A percentile compares a stretch with the other conserved stretches of the same genome.
phyloP scores from a whole-genome alignment of 257 asterid genomes.

The Fraxinus cuspidata region DNA sequence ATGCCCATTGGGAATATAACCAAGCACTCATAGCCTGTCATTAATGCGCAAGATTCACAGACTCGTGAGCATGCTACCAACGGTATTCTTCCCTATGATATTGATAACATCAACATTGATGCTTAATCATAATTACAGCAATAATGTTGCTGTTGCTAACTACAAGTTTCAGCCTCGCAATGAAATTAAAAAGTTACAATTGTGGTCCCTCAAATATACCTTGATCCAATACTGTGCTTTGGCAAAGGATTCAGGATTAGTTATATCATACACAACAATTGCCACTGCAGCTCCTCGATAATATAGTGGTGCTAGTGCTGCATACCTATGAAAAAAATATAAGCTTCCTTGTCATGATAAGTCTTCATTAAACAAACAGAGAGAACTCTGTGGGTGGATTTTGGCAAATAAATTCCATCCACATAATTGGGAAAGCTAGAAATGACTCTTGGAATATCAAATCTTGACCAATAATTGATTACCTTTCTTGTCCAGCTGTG shows the following conservation, averaged over 20 bases:
- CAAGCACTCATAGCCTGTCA: not conserved
- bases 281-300: constrained; percentile 96
- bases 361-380: constrained; percentile 16
- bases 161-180: not conserved
- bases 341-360: constrained; percentile 8
- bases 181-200: not conserved
- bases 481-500: constrained; percentile 99
- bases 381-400: not conserved
- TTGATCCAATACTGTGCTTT: constrained; percentile 92
- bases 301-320: constrained; percentile 83
- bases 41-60: not conserved
- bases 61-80: not conserved
- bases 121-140: not conserved
- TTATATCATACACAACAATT: constrained; percentile 81
- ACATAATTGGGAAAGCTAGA: not conserved
- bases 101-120: not conserved
- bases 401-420: not conserved
- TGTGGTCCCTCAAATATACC: constrained; percentile 39
- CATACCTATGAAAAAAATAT: constrained; percentile 52
- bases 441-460: constrained; percentile 8
- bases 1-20: not conserved
- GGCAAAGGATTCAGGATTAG: constrained; percentile 83
- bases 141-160: not conserved
- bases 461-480: constrained; percentile 1
- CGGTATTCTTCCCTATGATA: not conserved